Evolutionary conservation across 1,284 basidiomycete species (phyloP), one percentile per base, ranked within the genome.

Genomic region (Jaminaea rosea): DNA sequence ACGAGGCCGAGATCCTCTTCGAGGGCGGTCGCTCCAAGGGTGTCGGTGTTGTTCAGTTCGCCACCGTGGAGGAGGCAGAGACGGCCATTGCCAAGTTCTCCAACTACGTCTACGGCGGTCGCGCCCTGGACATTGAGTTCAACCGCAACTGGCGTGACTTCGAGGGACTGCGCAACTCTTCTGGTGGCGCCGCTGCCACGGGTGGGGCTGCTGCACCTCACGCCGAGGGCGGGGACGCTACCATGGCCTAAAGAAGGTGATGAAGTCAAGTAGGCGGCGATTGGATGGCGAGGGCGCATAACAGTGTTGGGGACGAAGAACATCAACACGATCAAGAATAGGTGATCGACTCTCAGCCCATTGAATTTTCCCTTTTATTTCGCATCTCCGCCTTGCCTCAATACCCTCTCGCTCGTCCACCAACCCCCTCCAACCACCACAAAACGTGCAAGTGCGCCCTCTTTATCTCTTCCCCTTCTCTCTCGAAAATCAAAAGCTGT

Each of bases 31-130:
- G 92, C 52, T 89, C 87, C 46, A 92, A 92, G 74, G 93, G 93
- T 21, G 85, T 86, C 52, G 93, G 93, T 65, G 86, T 97, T 42
- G 92, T 97, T 9, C 89, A 97, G 75, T 96, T 98, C 69, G 81
- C 83, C n/a, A 85, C 87, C 60, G 81, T 87, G 24, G 75, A 79
- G 10, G 91, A 96, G 73, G 92, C 92, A 4, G 87, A 93, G 77
- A 91, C 87, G 26, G 92, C 93, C 1, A 92, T 94, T 39, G 61
- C 62, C 51, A 67, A 69, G 50, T 69, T 69, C 55, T 59, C 58
- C 39, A 60, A 56, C 46, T 68, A 68, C 48, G 60, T 66, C 23
- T 68, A 68, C 50, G 66, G 66, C 41, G 66, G 66, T 2, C 41
- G 66, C n/a, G 55, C 59, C 27, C 53, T 68, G 19, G 66, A 68